Conservation (phyloP, 1,139 yeast species). For the Suhomyces maxii region DNA sequence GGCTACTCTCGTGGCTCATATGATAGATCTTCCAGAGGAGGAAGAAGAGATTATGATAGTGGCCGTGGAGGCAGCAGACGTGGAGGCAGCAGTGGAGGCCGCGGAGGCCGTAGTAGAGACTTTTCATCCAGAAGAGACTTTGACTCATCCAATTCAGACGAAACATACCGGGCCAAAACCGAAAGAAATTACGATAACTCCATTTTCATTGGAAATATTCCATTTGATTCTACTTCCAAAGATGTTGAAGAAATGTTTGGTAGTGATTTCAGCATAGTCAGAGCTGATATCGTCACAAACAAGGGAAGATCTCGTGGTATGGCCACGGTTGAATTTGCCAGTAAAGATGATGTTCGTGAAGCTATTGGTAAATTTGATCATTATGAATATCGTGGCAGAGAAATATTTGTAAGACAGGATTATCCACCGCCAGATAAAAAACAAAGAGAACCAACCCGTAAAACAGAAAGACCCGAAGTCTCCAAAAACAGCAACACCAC, state of each 20-base stretch:
- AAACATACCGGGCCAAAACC: slow-evolving; percentile 37
- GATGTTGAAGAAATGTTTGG: slow-evolving; percentile 62
- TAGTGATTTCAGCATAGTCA: slow-evolving; percentile 67
- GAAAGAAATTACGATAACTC: slow-evolving; percentile 71
- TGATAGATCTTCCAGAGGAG: slow-evolving; percentile 14
- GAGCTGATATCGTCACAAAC: slow-evolving; percentile 85
- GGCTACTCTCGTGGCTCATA: slow-evolving; percentile 28
- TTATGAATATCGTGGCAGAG: slow-evolving; percentile 69
- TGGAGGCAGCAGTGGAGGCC: slow-evolving; percentile 21
- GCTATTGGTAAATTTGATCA: slow-evolving; percentile 78
- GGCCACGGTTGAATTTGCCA: slow-evolving; percentile 88
- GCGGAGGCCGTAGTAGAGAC: slow-evolving; percentile 20
- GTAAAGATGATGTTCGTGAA: slow-evolving; percentile 63
- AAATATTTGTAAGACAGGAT: slow-evolving; percentile 87
- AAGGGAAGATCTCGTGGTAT: slow-evolving; percentile 87
- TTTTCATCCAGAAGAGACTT: slow-evolving; percentile 25
- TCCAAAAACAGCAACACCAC: slow-evolving; percentile 11
- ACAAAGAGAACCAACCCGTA: slow-evolving; percentile 20
- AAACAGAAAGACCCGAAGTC: slow-evolving; percentile 13
- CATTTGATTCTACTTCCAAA: slow-evolving; percentile 60
- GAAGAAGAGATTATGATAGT: slow-evolving; percentile 20
- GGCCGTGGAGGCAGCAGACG: slow-evolving; percentile 21
- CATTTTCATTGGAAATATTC: slow-evolving; percentile 71
- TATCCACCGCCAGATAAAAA: slow-evolving; percentile 69
- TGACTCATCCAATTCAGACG: slow-evolving; percentile 26